Percentiles rank a stretch among this genome's conserved stretches.
Evolutionary conservation across 148 eudicot genomes (phyloP).

Genomic region (Talinum fruticosum): DNA sequence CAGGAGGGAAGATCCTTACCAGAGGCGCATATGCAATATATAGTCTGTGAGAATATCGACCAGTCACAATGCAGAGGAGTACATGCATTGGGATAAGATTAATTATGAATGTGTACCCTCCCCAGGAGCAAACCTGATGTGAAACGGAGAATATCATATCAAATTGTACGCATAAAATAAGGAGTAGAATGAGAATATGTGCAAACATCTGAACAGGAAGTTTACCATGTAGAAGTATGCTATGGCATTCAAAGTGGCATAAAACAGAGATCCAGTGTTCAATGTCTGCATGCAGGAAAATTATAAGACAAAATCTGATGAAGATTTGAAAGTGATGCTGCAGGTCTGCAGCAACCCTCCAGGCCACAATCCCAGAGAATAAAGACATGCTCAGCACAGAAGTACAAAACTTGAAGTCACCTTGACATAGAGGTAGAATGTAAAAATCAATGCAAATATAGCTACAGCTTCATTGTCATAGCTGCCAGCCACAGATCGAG

Average conservation of each 20-base stretch:
- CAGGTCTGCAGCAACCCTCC: conserved; percentile 1
- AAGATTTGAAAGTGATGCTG: neutral
- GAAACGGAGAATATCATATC: conserved; percentile 7
- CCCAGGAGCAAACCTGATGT: conserved; percentile 95
- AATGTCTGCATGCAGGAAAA: conserved; percentile 60
- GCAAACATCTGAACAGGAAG: conserved; percentile 12
- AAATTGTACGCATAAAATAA: neutral
- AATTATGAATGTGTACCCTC: conserved; percentile 96
- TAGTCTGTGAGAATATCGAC: conserved; percentile 86
- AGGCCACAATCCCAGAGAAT: neutral
- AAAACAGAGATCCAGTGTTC: conserved; percentile 92
- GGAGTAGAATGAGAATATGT: conserved; percentile 8
- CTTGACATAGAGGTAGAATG: conserved; percentile 91
- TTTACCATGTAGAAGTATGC: conserved; percentile 93
- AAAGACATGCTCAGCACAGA: too few relatives aligned
- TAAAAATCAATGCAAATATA: conserved; percentile 88
- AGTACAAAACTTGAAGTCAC: conserved; percentile 19
- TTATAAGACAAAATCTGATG: conserved; percentile 21
- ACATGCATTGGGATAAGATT: conserved; percentile 98
- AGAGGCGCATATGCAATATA: conserved; percentile 96
- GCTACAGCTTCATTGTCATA: conserved; percentile 99
- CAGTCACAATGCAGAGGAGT: conserved; percentile 88
- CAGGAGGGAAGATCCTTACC: conserved; percentile 44
- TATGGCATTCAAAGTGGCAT: conserved; percentile 82
- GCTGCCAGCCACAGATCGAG: conserved; percentile 97